Evolutionary conservation across 1,139 yeast genomes (phyloP).

Genomic region (Kodamaea ohmeri): DNA sequence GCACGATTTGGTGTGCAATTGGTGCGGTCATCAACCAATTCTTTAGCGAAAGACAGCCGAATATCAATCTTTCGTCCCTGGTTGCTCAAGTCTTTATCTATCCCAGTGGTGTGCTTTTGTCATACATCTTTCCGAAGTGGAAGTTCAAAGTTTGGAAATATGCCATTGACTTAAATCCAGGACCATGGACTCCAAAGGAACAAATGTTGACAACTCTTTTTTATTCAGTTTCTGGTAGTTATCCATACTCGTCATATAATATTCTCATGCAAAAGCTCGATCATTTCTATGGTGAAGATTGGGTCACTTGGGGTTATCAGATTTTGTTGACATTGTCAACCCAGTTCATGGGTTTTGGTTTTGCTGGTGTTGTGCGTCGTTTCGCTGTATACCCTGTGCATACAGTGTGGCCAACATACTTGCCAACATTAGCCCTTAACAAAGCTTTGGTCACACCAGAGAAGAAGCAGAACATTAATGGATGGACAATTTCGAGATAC

Average conservation of each 20-base stretch:
- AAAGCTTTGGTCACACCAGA: conserved; percentile 18
- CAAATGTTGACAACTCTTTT: conserved; percentile 21
- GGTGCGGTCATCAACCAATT: conserved; percentile 58
- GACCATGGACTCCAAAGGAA: conserved; percentile 24
- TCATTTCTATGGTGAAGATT: conserved; percentile 14
- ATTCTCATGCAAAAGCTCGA: conserved; percentile 18
- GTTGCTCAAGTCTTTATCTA: conserved; percentile 56
- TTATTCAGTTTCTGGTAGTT: conserved; percentile 16
- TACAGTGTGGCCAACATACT: conserved; percentile 18
- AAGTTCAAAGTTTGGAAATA: conserved; percentile 17
- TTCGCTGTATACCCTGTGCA: conserved; percentile 17
- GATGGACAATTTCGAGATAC: conserved; percentile 20
- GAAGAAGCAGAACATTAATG: conserved; percentile 17
- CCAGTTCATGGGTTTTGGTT: conserved; percentile 22
- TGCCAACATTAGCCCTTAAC: conserved; percentile 19
- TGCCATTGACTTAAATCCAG: conserved; percentile 22
- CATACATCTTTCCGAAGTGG: conserved; percentile 23
- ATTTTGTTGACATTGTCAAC: conserved; percentile 16
- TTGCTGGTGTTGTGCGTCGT: conserved; percentile 20
- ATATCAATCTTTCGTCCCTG: conserved; percentile 43
- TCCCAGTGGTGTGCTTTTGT: conserved; percentile 48
- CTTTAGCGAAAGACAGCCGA: conserved; percentile 54
- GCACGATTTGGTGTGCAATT: conserved; percentile 52
- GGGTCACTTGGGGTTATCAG: conserved; percentile 19
- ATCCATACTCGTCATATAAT: conserved; percentile 14